Evolutionary conservation across 352 stramenopile species (phyloP), one percentile per base, ranked within the genome.

Genomic region (Globisporangium nodosum): DNA sequence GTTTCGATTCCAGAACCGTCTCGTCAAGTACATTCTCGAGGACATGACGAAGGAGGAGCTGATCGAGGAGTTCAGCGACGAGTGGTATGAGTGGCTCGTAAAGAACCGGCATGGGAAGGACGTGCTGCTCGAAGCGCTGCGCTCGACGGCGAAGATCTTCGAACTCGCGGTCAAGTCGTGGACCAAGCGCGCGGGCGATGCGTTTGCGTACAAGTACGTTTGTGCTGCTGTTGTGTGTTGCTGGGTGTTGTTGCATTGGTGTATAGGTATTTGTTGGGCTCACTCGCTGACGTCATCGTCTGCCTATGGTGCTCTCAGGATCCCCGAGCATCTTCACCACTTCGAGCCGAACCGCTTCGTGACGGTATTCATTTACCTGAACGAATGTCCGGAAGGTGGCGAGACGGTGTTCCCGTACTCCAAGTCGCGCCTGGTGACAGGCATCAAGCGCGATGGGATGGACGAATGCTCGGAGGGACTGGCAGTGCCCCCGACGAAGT

Each of bases 321-420:
- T 70, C 30, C 80, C 80, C 2, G 60, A 59, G 55, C 53, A 81
- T 57, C 47, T 80, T 48, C 66, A 76, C 30, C 74, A 86, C 50
- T 87, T 89, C 54, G 77, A 88, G 61, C 78, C 81, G 27, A 98
- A 98, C 76, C 83, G 96, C 18, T 97, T 96, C 66, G 90, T 87
- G 7, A 98, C 94, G 15, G 76, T 98, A 12, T 97, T 98, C 50
- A 77, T 97, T 65, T 98, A 99, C 73, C 71, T 99, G 40, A 97
- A 87, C 60, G 86, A 97, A 56, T 97, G 97, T 11, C 72, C 78
- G 13, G 82, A 96, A 58, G 95, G 95, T 50, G 96, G 95, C 18
- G 85, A 98, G 71, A 98, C 94, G 4, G 84, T 98, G 18, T 98
- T 99, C 68, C 94, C 76, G 35, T 87, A 90, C 67, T 88, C 75